Percentiles rank a stretch among this genome's conserved stretches.
These are phyloP conservation scores for Rhizopogon vesiculosus DNA, from an alignment of 768 basidiomycete genomes.

Conservation along the genomic window DNA sequence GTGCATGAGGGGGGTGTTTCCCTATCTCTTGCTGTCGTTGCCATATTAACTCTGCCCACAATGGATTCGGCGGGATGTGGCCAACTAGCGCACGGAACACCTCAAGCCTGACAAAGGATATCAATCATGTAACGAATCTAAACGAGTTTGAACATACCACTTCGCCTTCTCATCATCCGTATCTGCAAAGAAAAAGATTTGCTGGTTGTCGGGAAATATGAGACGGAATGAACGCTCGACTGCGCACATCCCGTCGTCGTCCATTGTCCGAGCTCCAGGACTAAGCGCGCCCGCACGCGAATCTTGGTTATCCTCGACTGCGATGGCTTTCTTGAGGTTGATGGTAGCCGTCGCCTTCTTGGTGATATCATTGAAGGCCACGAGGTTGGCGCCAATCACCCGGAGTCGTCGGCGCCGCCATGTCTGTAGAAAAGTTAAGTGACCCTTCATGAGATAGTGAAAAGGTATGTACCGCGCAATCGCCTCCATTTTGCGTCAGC, in stretches of 20 bases:
- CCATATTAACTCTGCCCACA: conserved; percentile 93
- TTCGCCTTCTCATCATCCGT: conserved; percentile 79
- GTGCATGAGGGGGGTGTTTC: conserved; percentile 8
- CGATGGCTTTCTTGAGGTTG: conserved; percentile 77
- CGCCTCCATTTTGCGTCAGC: conserved; percentile 90
- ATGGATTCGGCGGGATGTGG: conserved; percentile 84
- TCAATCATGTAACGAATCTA: background rate
- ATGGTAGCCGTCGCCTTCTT: conserved; percentile 89
- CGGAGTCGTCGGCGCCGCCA: conserved; percentile 82
- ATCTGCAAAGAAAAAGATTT: conserved; percentile 90
- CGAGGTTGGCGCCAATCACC: conserved; percentile 78
- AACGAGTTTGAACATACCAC: conserved; percentile 53
- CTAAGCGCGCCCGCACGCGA: conserved; percentile 40
- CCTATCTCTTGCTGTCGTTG: conserved; percentile 59
- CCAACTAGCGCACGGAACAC: conserved; percentile 82
- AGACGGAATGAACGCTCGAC: conserved; percentile 85
- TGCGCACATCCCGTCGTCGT: conserved; percentile 61
- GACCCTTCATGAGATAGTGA: background rate
- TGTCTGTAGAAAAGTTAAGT: conserved; percentile 38
- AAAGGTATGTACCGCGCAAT: conserved; percentile 66
- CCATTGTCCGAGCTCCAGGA: conserved; percentile 38
- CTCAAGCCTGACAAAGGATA: conserved; percentile 58
- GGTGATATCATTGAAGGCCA: conserved; percentile 92
- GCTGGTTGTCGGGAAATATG: conserved; percentile 69
- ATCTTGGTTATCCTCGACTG: conserved; percentile 74